Evolutionary conservation across 768 basidiomycete genomes (phyloP).

Genomic region (Boletus pseudo-olivaceus): DNA sequence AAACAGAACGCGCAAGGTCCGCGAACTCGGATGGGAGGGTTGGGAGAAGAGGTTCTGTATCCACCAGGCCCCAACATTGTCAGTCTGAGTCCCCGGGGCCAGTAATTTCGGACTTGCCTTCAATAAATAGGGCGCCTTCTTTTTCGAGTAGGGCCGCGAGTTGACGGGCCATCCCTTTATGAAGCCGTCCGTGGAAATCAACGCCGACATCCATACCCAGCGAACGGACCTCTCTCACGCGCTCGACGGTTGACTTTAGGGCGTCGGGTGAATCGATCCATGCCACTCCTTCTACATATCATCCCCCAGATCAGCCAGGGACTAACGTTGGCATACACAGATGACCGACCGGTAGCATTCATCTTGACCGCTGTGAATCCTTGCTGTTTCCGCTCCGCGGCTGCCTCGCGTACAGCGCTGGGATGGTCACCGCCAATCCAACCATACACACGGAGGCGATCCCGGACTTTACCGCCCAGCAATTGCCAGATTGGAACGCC

Average conservation of each 20-base stretch:
- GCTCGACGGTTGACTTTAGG: constrained; percentile 48
- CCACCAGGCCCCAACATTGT: background rate
- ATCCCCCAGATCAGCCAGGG: constrained; percentile 8
- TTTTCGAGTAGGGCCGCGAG: constrained; percentile 60
- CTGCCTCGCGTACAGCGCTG: constrained; percentile 47
- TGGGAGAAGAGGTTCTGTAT: constrained; percentile 53
- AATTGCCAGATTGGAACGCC: constrained; percentile 64
- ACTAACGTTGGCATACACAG: background rate
- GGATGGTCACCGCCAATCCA: constrained; percentile 53
- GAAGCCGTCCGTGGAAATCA: constrained; percentile 69
- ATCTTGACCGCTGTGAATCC: constrained; percentile 73
- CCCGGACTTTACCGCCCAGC: constrained; percentile 65
- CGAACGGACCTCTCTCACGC: constrained; percentile 48
- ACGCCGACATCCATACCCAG: constrained; percentile 62
- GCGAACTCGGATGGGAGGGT: constrained; percentile 60
- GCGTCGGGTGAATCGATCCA: constrained; percentile 62
- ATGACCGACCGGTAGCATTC: constrained; percentile 53
- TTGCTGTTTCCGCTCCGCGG: constrained; percentile 51
- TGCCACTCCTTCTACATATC: constrained; percentile 30
- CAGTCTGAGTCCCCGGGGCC: background rate
- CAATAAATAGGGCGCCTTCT: constrained; percentile 59
- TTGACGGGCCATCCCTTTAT: constrained; percentile 68
- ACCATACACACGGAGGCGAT: constrained; percentile 55
- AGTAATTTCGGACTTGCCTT: constrained; percentile 37
- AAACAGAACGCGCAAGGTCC: constrained; percentile 50